These are phyloP conservation scores for Chenopodium suecicum DNA, from an alignment of 148 eudicot genomes.

Conservation along the genomic window DNA sequence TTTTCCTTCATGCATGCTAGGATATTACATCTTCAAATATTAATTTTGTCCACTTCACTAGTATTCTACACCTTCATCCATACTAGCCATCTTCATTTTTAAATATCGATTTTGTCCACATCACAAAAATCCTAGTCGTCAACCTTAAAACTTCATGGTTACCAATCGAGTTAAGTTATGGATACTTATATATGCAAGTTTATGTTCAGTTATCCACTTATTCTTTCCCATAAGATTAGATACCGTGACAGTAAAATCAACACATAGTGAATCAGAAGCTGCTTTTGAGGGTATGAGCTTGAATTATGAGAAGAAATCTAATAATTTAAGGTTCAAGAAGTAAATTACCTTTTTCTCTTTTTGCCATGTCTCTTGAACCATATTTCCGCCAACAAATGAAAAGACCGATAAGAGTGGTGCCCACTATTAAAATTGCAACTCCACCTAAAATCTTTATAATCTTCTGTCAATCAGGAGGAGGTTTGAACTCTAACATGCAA, in stretches of 20 bases:
- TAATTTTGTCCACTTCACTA: background rate
- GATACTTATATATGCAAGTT: background rate
- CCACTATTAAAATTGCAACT: constrained; percentile 27
- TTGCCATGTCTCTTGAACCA: constrained; percentile 27
- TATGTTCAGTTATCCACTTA: background rate
- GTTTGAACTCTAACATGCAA: constrained; percentile 35
- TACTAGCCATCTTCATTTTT: too few relatives aligned
- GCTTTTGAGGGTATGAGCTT: background rate
- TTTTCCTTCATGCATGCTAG: background rate
- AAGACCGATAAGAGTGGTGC: constrained; percentile 25
- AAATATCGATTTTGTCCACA: too few relatives aligned
- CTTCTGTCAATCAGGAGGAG: constrained; percentile 34
- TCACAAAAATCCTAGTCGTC: background rate
- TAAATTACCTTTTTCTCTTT: constrained; percentile 52
- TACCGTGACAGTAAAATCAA: too few relatives aligned
- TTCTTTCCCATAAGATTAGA: too few relatives aligned
- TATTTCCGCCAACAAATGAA: constrained; percentile 37
- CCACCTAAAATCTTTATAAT: constrained; percentile 28
- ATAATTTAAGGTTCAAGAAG: background rate
- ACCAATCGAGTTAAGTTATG: background rate
- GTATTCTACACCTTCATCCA: too few relatives aligned
- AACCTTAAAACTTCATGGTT: background rate
- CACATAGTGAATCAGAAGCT: background rate
- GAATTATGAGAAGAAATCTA: background rate
- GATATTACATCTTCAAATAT: too few relatives aligned